Evolutionary conservation across 2,329 filamentous ascomycete genomes (phyloP), one percentile per base, ranked within the genome.

Genomic region (Dactylellina haptotyla): DNA sequence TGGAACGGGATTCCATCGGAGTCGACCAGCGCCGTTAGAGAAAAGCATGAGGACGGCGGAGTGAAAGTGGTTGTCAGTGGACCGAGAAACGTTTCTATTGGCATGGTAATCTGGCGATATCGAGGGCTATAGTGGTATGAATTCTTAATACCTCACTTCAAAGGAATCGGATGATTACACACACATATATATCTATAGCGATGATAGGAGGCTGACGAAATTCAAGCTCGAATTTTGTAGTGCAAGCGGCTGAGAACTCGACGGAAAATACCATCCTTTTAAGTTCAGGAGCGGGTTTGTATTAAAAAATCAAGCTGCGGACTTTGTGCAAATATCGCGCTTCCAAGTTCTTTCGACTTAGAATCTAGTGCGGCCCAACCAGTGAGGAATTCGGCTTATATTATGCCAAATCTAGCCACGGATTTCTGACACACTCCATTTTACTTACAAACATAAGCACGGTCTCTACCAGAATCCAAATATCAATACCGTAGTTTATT

Each of bases 21-120:
- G 26, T 57, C 32, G 25, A 57, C 32, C n/a, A 57, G 23, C 9
- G 53, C 53, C 5, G 53, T 57, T n/a, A 57, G 34, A 8, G n/a
- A 23, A 57, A 57, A 43, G 14, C 34, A 57, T 41, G 53, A 57
- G 23, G 32, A 2, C n/a, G 34, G 18, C 8, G 34, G 18, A 23
- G 37, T 41, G 34, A 57, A 57, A 43, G 53, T 43, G n/a, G 53
- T 57, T 26, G 34, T 57, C 32, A 57, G 18, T 41, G 34, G 34
- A 20, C 53, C 34, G 20, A 57, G 53, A 43, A 25, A 57, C n/a
- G n/a, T n/a, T n/a, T n/a, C n/a, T 57, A 43, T 57, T 57, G 34
- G 32, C 20, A 20, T 14, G n/a, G 18, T 10, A 9, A 54, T 54
- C 5, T n/a, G n/a, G 34, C 9, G 9, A 39, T 3, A 10, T n/a